Evolutionary conservation across 2,329 filamentous ascomycete species (phyloP).

Genomic region (Plectosphaerella plurivora): DNA sequence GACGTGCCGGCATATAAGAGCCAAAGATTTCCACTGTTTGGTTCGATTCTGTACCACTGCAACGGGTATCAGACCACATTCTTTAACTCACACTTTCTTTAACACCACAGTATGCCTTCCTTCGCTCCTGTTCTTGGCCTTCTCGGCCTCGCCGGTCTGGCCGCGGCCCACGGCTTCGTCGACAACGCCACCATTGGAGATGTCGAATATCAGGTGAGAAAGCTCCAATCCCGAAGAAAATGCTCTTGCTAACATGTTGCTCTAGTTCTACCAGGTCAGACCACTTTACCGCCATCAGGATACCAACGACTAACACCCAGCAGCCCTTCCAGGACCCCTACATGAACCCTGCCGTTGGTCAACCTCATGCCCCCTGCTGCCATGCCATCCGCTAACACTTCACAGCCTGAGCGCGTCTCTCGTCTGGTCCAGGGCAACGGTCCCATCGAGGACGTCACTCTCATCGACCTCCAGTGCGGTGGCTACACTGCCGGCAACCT

Average conservation of each 20-base stretch:
- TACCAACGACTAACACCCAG: neutral
- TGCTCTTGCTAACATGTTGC: conserved; percentile 3
- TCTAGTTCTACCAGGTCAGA: conserved; percentile 25
- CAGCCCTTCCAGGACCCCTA: conserved; percentile 18
- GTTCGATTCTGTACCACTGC: neutral
- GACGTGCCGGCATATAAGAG: neutral
- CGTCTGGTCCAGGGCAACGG: conserved; percentile 54
- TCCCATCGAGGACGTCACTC: conserved; percentile 47
- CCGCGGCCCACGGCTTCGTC: conserved; percentile 45
- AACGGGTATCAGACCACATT: neutral
- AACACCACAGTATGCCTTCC: neutral
- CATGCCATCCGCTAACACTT: neutral
- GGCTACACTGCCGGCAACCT: conserved; percentile 44
- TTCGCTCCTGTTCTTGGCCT: neutral
- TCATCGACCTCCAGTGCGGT: conserved; percentile 52
- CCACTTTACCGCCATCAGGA: too few relatives aligned
- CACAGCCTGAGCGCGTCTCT: conserved; percentile 33
- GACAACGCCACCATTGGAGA: conserved; percentile 39
- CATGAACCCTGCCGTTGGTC: conserved; percentile 5
- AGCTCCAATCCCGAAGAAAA: neutral
- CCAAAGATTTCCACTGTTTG: neutral
- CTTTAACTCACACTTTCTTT: neutral
- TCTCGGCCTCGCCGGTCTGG: conserved; percentile 28
- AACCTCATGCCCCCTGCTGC: neutral
- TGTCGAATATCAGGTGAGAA: conserved; percentile 26